phyloP scores from a whole-genome alignment of 2,329 filamentous ascomycete species.

The Sarocladiaceae sp. region DNA sequence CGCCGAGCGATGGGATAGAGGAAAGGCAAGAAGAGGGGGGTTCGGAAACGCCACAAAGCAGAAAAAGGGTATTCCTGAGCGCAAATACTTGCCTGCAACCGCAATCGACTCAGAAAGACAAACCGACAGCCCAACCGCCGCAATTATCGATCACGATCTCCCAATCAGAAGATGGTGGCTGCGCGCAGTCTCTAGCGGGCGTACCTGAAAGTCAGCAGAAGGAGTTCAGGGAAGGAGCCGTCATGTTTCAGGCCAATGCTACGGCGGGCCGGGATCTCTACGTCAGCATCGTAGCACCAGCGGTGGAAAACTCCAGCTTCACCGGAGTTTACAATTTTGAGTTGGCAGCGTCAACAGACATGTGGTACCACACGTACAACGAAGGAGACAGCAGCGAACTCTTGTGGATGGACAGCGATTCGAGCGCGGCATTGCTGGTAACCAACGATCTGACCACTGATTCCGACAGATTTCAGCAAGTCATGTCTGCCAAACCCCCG shows the following conservation, averaged over 20 bases:
- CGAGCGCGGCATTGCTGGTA: constrained; percentile 67
- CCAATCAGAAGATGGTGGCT: constrained; percentile 29
- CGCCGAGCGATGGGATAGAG: neutral
- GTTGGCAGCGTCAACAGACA: constrained; percentile 75
- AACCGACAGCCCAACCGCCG: constrained; percentile 38
- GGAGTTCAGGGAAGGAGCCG: constrained; percentile 63
- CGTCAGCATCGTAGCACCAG: constrained; percentile 67
- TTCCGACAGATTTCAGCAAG: constrained; percentile 45
- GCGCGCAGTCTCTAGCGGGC: constrained; percentile 18
- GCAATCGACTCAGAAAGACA: constrained; percentile 18
- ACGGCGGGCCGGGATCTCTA: constrained; percentile 57
- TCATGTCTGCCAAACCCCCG: constrained; percentile 47
- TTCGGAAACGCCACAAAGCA: constrained; percentile 18
- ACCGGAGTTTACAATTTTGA: constrained; percentile 70
- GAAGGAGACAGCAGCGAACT: constrained; percentile 43
- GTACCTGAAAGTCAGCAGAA: constrained; percentile 21
- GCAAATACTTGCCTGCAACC: constrained; percentile 84
- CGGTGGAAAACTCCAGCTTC: constrained; percentile 42
- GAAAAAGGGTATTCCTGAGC: constrained; percentile 71
- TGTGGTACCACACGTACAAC: constrained; percentile 62
- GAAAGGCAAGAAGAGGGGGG: constrained; percentile 11
- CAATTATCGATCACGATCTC: constrained; percentile 79
- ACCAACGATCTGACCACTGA: constrained; percentile 65
- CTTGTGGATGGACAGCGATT: constrained; percentile 80
- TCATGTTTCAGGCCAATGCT: constrained; percentile 55